These are phyloP conservation scores for Phanerochaete carnosa DNA, from an alignment of 768 basidiomycete species.

Conservation along the genomic window DNA sequence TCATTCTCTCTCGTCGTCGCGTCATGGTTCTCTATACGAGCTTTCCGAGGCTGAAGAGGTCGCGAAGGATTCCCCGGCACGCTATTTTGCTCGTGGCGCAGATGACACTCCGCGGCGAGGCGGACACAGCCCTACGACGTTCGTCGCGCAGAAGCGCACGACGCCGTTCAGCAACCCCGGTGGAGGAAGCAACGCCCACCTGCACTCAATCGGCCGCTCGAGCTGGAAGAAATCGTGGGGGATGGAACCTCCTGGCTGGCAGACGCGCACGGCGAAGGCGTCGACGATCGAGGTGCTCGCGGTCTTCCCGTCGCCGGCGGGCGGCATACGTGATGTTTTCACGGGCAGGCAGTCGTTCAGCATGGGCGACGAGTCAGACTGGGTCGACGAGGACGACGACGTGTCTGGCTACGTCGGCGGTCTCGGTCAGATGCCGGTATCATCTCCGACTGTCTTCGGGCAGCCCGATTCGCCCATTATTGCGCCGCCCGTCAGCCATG, in stretches of 20 bases:
- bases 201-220: slow-evolving; percentile 52
- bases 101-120: slow-evolving; percentile 44
- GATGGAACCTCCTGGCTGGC: slow-evolving; percentile 83
- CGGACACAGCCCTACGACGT: slow-evolving; percentile 47
- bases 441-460: slow-evolving; percentile 13
- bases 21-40: slow-evolving; percentile 78
- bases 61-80: slow-evolving; percentile 66
- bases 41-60: slow-evolving; percentile 63
- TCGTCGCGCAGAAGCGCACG: slow-evolving; percentile 78
- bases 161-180: slow-evolving; percentile 65
- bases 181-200: slow-evolving; percentile 29
- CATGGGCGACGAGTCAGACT: slow-evolving; percentile 78
- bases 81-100: slow-evolving; percentile 41
- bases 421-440: slow-evolving; percentile 56
- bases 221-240: slow-evolving; percentile 94
- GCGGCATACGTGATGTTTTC: slow-evolving; percentile 73
- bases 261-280: slow-evolving; percentile 60
- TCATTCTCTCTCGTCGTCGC: slow-evolving; percentile 72
- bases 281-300: slow-evolving; percentile 63
- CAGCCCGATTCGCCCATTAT: slow-evolving; percentile 17
- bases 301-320: slow-evolving; percentile 47
- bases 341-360: slow-evolving; percentile 59
- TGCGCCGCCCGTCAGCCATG: slow-evolving; percentile 2
- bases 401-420: slow-evolving; percentile 70
- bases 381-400: slow-evolving; percentile 89